Evolutionary conservation across 2,329 filamentous ascomycete species (phyloP), one percentile per base, ranked within the genome.

Genomic region (Diaporthe longicolla): DNA sequence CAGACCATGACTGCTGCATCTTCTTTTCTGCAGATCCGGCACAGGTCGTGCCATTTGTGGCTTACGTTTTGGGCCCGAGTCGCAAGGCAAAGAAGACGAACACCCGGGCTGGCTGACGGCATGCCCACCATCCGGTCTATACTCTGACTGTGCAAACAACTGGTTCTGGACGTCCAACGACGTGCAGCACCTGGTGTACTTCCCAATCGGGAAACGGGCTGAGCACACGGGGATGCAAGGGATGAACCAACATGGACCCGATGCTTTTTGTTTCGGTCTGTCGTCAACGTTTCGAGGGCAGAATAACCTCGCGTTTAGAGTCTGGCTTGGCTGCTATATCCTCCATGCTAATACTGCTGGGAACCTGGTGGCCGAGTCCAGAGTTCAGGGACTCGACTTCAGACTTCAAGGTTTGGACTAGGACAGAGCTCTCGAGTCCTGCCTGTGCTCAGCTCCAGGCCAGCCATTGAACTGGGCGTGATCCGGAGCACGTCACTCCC

Each of bases 251-350:
- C 63, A 54, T 54, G 63, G 32, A 40, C 63, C 40, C 45, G 48
- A 54, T 68, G 63, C 32, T 37, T 68, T 58, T 35, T 68, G 63
- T 54, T 68, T 54, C 8, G 32, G 63, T 26, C 63, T 52, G n/a
- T 52, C 63, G 63, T 68, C 63, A 54, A 68, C 48, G 63, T 68
- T 68, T 40, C 48, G n/a, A 68, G 48, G 45, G 40, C 29, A 54
- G n/a, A 68, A 54, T 68, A 68, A 68, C 63, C 63, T 68, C 48
- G 63, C 48, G 63, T 68, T 54, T 68, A 68, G 45, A 66, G 63
- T 68, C 32, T 54, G 61, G 63, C 63, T 68, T 68, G 48, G 63
- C 63, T 68, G 63, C 63, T 52, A 66, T 66, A 66, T 66, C 63
- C 63, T 66, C 63, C 63, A 66, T 66, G 63, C 63, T 68, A 68